Evolutionary conservation across 2,329 filamentous ascomycete species (phyloP).

Genomic region (Trichophyton simii): DNA sequence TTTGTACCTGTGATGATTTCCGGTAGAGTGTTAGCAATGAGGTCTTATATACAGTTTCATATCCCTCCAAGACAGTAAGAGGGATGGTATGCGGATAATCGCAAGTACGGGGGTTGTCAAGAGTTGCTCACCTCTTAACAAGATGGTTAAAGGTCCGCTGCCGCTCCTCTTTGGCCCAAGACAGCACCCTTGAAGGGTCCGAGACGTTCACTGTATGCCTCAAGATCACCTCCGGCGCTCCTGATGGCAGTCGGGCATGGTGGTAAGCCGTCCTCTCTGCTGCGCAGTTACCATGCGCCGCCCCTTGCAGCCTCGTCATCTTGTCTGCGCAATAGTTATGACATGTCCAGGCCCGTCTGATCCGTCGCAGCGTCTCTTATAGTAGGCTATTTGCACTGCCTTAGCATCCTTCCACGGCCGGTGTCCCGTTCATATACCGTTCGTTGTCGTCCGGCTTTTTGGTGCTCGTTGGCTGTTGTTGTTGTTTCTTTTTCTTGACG

Average conservation of each 20-base stretch:
- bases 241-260: slow-evolving; percentile 28
- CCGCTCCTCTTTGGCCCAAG: slow-evolving; percentile 30
- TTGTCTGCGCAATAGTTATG: slow-evolving; percentile 14
- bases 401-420: not conserved
- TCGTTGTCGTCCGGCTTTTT: not conserved
- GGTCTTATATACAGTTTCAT: not conserved
- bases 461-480: not conserved
- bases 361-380: not conserved
- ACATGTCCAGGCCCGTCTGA: slow-evolving; percentile 17
- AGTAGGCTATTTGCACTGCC: not conserved
- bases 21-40: slow-evolving; percentile 8
- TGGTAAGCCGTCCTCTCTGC: slow-evolving; percentile 20
- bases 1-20: slow-evolving; percentile 49
- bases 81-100: not conserved
- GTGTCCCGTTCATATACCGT: not conserved
- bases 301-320: slow-evolving; percentile 34
- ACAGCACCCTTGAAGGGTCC: slow-evolving; percentile 26
- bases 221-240: slow-evolving; percentile 27
- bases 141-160: slow-evolving; percentile 43
- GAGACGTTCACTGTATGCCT: slow-evolving; percentile 30
- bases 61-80: not conserved
- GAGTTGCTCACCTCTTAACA: slow-evolving; percentile 47
- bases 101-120: not conserved
- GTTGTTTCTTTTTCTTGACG: not conserved
- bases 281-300: slow-evolving; percentile 19